phyloP scores from a whole-genome alignment of 2,329 filamentous ascomycete species.

The Fusarium subglutinans region DNA sequence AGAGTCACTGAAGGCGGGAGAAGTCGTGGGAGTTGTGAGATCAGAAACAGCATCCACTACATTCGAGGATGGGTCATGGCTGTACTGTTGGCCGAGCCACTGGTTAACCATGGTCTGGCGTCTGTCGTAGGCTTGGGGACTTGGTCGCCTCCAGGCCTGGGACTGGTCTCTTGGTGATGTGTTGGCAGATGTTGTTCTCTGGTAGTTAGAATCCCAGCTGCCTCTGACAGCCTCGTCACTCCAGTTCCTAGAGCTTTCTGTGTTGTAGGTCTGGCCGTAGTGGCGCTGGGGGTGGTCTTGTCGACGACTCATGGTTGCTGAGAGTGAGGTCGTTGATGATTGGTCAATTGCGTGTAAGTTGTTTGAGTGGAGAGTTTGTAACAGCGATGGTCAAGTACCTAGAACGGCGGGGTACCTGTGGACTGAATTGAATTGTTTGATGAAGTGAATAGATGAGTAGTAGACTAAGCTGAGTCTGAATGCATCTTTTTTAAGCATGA shows the following conservation, averaged over 20 bases:
- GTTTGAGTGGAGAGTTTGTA: neutral
- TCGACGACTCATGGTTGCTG: constrained; percentile 36
- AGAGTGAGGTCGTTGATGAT: constrained; percentile 7
- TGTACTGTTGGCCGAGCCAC: constrained; percentile 40
- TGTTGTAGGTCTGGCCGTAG: constrained; percentile 16
- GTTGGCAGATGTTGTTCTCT: constrained; percentile 30
- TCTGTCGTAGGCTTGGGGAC: constrained; percentile 29
- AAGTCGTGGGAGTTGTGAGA: constrained; percentile 38
- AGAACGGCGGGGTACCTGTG: neutral
- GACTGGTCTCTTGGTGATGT: constrained; percentile 33
- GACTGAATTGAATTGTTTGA: neutral
- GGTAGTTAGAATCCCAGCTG: constrained; percentile 39
- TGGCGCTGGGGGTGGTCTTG: constrained; percentile 18
- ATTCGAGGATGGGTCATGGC: constrained; percentile 22
- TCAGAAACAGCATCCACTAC: constrained; percentile 35
- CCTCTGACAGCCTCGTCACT: constrained; percentile 42
- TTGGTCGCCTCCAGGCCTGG: constrained; percentile 24
- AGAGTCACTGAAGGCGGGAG: constrained; percentile 41
- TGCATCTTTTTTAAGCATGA: constrained; percentile 4
- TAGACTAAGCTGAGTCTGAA: neutral
- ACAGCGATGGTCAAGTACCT: neutral
- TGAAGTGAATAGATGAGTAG: neutral
- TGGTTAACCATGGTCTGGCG: constrained; percentile 37
- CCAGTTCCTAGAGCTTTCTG: constrained; percentile 42
- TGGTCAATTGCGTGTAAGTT: constrained; percentile 23